Conservation (phyloP, 1,139 yeast genomes). For the Candida glucosophila region DNA sequence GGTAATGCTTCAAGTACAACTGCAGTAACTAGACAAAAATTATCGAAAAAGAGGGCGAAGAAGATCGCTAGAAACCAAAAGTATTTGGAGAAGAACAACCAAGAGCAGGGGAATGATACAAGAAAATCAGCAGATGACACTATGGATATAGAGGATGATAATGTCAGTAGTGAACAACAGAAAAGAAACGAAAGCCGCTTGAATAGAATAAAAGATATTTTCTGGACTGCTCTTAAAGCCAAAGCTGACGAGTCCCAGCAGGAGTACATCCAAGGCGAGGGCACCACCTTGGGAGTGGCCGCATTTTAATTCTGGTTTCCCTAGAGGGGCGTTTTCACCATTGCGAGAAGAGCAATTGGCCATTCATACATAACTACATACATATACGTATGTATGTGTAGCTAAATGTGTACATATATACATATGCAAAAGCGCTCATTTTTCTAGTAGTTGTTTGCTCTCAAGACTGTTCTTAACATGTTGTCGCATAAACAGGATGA, state of each 20-base stretch:
- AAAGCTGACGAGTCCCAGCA: constrained; percentile 32
- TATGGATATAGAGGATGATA: constrained; percentile 42
- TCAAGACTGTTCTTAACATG: constrained; percentile 40
- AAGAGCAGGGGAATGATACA: constrained; percentile 38
- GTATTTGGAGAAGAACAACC: constrained; percentile 52
- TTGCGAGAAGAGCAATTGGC: neutral
- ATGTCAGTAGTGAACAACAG: constrained; percentile 13
- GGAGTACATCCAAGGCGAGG: constrained; percentile 44
- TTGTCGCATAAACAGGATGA: constrained; percentile 57
- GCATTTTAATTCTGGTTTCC: constrained; percentile 20
- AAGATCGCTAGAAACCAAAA: constrained; percentile 75
- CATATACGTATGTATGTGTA: neutral
- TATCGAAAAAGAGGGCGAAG: constrained; percentile 74
- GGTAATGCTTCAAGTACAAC: constrained; percentile 33
- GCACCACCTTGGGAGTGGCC: constrained; percentile 78
- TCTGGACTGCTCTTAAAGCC: constrained; percentile 63
- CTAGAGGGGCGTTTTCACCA: neutral
- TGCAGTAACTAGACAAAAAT: constrained; percentile 41
- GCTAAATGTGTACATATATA: neutral
- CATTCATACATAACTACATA: neutral
- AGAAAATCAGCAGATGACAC: constrained; percentile 37
- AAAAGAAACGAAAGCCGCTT: constrained; percentile 10
- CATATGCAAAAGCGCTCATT: constrained; percentile 1
- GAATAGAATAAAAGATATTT: constrained; percentile 46
- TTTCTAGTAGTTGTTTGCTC: constrained; percentile 16